phyloP scores from a whole-genome alignment of 768 basidiomycete genomes.

The Russula virescens region DNA sequence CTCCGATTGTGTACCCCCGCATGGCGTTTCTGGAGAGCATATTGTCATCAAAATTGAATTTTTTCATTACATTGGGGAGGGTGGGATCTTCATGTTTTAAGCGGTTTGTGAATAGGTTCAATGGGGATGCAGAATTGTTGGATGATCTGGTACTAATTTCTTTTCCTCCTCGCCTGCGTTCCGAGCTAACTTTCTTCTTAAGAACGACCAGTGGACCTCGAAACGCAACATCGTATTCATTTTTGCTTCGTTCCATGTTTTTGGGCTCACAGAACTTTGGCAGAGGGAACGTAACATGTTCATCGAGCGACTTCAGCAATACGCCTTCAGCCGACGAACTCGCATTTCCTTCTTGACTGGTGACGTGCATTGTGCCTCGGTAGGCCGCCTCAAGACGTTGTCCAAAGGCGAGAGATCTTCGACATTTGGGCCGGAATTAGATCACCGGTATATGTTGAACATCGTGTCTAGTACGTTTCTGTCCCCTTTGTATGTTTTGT shows the following conservation, averaged over 20 bases:
- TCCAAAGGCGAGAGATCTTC: slow-evolving; percentile 42
- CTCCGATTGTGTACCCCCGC: slow-evolving; percentile 88
- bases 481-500: not conserved
- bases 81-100: slow-evolving; percentile 59
- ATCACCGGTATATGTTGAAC: too few relatives aligned
- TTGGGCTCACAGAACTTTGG: slow-evolving; percentile 18
- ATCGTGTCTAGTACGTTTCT: slow-evolving; percentile 62
- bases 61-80: slow-evolving; percentile 69
- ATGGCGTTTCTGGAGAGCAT: slow-evolving; percentile 83
- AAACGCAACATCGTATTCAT: slow-evolving; percentile 60
- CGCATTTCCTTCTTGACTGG: too few relatives aligned
- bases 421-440: slow-evolving; percentile 48
- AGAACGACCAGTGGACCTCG: slow-evolving; percentile 94
- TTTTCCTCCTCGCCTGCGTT: not conserved
- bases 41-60: slow-evolving; percentile 79
- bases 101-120: slow-evolving; percentile 86
- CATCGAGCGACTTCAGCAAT: slow-evolving; percentile 68
- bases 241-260: not conserved
- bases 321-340: slow-evolving; percentile 55
- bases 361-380: too few relatives aligned
- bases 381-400: slow-evolving; percentile 70
- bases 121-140: slow-evolving; percentile 85
- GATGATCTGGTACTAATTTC: slow-evolving; percentile 69
- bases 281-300: slow-evolving; percentile 91
- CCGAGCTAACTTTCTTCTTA: not conserved